A percentile compares a stretch with the other conserved stretches of the same genome.
Evolutionary conservation across 2,329 filamentous ascomycete species (phyloP).

Genomic region (Epichloe sylvatica): DNA sequence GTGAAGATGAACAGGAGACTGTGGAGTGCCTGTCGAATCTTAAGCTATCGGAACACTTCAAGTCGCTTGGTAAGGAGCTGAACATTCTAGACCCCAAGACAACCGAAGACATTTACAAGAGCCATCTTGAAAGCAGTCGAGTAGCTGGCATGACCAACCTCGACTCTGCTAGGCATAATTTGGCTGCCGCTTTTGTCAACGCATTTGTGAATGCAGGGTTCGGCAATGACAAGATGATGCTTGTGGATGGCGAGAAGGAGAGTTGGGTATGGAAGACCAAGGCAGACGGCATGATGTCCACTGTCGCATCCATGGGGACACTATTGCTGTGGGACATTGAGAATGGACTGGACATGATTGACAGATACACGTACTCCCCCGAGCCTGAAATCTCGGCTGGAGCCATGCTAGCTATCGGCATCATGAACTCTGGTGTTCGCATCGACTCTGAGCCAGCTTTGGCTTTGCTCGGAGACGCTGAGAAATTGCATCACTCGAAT

Average conservation of each 20-base stretch:
- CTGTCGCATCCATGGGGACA: slow-evolving; percentile 83
- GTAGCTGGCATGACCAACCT: slow-evolving; percentile 88
- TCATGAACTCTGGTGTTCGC: slow-evolving; percentile 85
- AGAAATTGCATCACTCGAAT: slow-evolving; percentile 67
- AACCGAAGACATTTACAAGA: slow-evolving; percentile 98
- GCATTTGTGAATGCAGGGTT: slow-evolving; percentile 94
- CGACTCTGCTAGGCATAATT: slow-evolving; percentile 88
- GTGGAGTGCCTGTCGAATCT: slow-evolving; percentile 77
- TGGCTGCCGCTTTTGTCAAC: slow-evolving; percentile 93
- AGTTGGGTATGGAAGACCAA: slow-evolving; percentile 99
- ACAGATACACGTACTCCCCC: slow-evolving; percentile 78
- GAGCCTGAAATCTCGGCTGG: slow-evolving; percentile 79
- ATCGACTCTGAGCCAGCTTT: slow-evolving; percentile 82
- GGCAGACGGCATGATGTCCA: slow-evolving; percentile 93
- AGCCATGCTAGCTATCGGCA: slow-evolving; percentile 82
- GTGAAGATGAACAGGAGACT: slow-evolving; percentile 58
- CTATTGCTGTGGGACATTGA: slow-evolving; percentile 91
- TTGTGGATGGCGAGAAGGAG: slow-evolving; percentile 74
- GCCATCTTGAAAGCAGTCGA: slow-evolving; percentile 87
- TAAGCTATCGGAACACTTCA: slow-evolving; percentile 82
- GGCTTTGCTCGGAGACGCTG: slow-evolving; percentile 67
- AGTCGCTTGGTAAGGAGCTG: slow-evolving; percentile 82
- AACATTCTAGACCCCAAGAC: slow-evolving; percentile 95
- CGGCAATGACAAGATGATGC: slow-evolving; percentile 94
- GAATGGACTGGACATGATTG: slow-evolving; percentile 80